These are phyloP conservation scores for Aquilaria agallochum DNA, from an alignment of 441 rosid genomes.

Conservation along the genomic window DNA sequence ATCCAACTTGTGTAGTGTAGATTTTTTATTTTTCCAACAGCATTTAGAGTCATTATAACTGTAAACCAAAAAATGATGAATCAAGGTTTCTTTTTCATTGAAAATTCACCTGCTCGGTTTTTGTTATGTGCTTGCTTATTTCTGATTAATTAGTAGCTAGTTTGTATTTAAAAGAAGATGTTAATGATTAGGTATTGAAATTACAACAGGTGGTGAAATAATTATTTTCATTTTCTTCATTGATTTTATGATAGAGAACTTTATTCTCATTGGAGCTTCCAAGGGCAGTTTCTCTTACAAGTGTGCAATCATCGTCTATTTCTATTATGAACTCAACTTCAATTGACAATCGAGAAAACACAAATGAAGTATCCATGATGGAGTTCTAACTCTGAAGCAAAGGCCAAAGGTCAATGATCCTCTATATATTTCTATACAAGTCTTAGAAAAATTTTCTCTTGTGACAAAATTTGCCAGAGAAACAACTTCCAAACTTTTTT, in stretches of 20 bases:
- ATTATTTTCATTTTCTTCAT: not conserved
- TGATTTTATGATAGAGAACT: constrained; percentile 50
- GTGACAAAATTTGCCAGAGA: constrained; percentile 97
- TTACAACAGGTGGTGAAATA: too few species aligned
- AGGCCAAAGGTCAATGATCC: constrained; percentile 77
- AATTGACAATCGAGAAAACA: constrained; percentile 40
- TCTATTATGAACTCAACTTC: constrained; percentile 39
- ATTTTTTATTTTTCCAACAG: too few species aligned
- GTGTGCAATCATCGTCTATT: constrained; percentile 42
- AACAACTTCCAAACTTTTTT: constrained; percentile 83
- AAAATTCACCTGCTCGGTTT: too few species aligned
- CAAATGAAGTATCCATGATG: constrained; percentile 31
- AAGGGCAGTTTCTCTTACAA: constrained; percentile 65
- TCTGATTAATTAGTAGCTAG: too few species aligned
- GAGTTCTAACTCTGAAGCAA: constrained; percentile 38
- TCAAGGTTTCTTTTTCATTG: too few species aligned
- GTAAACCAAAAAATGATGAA: too few species aligned
- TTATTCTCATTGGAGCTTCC: constrained; percentile 96
- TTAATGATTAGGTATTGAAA: too few species aligned
- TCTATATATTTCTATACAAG: constrained; percentile 84
- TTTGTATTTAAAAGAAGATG: too few species aligned
- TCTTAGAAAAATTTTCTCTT: constrained; percentile 90
- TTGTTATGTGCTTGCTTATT: not conserved
- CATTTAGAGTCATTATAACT: too few species aligned
- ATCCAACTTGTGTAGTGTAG: too few species aligned